Conservation (phyloP, 768 basidiomycete species). For the Russula lepida region DNA sequence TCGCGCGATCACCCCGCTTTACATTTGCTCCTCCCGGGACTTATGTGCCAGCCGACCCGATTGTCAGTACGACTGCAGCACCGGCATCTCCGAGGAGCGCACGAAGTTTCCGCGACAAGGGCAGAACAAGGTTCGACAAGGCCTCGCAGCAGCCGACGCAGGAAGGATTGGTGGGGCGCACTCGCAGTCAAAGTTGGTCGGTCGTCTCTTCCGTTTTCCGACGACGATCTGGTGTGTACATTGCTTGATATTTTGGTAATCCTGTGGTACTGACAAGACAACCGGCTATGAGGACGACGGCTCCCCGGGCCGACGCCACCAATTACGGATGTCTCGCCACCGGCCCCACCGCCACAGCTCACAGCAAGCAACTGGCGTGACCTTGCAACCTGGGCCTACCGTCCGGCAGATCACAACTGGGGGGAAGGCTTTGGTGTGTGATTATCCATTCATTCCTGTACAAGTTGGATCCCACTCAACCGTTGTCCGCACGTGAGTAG, state of each 20-base stretch:
- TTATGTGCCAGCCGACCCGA: constrained; percentile 8
- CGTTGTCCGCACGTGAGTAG: neutral
- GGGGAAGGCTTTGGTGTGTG: constrained; percentile 27
- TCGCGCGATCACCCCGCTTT: constrained; percentile 11
- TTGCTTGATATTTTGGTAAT: neutral
- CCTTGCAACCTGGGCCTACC: constrained; percentile 48
- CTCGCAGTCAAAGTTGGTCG: constrained; percentile 12
- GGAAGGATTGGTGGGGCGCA: neutral
- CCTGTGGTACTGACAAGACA: neutral
- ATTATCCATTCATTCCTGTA: neutral
- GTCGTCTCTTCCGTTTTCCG: constrained; percentile 14
- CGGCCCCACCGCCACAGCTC: constrained; percentile 12
- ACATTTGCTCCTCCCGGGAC: constrained; percentile 9
- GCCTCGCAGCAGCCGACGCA: constrained; percentile 1
- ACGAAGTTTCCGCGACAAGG: constrained; percentile 7
- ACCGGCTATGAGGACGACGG: neutral
- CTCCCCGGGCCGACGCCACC: constrained; percentile 7
- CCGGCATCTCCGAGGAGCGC: neutral
- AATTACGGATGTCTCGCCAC: neutral
- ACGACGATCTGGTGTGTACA: constrained; percentile 11
- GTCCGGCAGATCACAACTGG: constrained; percentile 29
- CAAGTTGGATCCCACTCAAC: neutral
- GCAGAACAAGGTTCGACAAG: neutral
- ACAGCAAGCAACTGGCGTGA: constrained; percentile 42
- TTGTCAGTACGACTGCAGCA: neutral